Percentiles rank a stretch among this genome's conserved stretches.
phyloP scores from a whole-genome alignment of 768 basidiomycete species.

The Amanita thiersii region DNA sequence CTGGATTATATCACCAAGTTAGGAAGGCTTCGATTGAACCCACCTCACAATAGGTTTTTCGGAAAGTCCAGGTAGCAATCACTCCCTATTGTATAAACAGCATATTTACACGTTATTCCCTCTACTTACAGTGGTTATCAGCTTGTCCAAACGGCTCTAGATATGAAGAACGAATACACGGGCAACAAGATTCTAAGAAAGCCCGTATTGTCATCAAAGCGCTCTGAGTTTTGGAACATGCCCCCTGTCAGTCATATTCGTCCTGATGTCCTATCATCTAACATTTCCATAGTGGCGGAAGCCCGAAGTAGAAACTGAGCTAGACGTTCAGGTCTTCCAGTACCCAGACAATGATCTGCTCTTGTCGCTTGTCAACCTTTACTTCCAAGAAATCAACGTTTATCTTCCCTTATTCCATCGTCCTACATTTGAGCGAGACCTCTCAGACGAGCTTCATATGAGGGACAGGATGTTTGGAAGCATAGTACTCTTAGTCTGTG shows the following conservation, averaged over 20 bases:
- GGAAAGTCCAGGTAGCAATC: constrained; percentile 34
- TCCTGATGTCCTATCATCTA: not conserved
- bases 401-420: constrained; percentile 66
- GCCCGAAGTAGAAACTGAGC: constrained; percentile 13
- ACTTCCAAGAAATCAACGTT: constrained; percentile 50
- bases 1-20: constrained; percentile 23
- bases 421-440: constrained; percentile 51
- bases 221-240: constrained; percentile 42
- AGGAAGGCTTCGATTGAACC: constrained; percentile 27
- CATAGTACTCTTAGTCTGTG: constrained; percentile 55
- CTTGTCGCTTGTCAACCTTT: constrained; percentile 47
- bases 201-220: constrained; percentile 20
- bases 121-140: constrained; percentile 33
- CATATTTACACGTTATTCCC: not conserved
- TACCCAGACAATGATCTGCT: constrained; percentile 53
- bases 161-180: constrained; percentile 46
- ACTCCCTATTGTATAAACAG: not conserved
- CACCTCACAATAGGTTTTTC: constrained; percentile 34
- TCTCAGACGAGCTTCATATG: constrained; percentile 42
- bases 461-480: constrained; percentile 41
- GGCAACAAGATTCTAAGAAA: constrained; percentile 16
- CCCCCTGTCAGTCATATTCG: constrained; percentile 28
- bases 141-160: constrained; percentile 45
- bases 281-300: constrained; percentile 25
- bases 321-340: constrained; percentile 20